phyloP scores from a whole-genome alignment of 768 basidiomycete genomes.

The Rhizopogon rudus region DNA sequence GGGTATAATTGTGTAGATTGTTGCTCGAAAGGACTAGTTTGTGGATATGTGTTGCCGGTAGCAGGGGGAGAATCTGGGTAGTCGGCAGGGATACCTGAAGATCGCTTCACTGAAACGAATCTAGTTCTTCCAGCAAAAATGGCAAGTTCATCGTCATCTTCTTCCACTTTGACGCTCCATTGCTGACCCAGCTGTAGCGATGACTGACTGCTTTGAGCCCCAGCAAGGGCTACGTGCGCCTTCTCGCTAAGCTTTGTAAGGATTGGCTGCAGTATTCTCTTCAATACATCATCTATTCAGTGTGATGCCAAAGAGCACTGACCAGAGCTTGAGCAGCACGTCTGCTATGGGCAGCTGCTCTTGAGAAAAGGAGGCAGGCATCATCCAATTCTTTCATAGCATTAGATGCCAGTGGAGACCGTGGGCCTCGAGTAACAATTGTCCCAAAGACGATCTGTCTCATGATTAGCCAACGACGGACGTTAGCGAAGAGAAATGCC shows the following conservation, averaged over 20 bases:
- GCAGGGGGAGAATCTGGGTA: background rate
- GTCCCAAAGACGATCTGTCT: constrained; percentile 71
- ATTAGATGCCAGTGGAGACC: constrained; percentile 57
- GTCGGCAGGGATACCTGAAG: constrained; percentile 13
- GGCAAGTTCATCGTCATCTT: constrained; percentile 55
- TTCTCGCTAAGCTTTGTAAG: constrained; percentile 59
- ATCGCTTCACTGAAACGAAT: constrained; percentile 47
- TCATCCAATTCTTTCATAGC: constrained; percentile 70
- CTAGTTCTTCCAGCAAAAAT: constrained; percentile 67
- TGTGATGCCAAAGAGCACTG: constrained; percentile 14
- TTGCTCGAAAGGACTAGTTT: background rate
- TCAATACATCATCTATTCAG: background rate
- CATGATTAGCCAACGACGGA: constrained; percentile 1
- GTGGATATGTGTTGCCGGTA: background rate
- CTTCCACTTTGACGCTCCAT: constrained; percentile 51
- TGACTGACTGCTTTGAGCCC: constrained; percentile 32
- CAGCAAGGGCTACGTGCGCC: constrained; percentile 50
- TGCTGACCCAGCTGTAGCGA: constrained; percentile 29
- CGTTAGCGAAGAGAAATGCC: constrained; percentile 5
- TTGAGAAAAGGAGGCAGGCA: constrained; percentile 60
- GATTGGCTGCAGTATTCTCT: constrained; percentile 42
- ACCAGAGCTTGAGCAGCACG: constrained; percentile 66
- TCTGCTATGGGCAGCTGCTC: constrained; percentile 53
- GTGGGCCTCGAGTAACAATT: constrained; percentile 70
- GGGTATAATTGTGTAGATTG: background rate